phyloP scores from a whole-genome alignment of 148 eudicot genomes.

The Vaccinium macrocarpon region DNA sequence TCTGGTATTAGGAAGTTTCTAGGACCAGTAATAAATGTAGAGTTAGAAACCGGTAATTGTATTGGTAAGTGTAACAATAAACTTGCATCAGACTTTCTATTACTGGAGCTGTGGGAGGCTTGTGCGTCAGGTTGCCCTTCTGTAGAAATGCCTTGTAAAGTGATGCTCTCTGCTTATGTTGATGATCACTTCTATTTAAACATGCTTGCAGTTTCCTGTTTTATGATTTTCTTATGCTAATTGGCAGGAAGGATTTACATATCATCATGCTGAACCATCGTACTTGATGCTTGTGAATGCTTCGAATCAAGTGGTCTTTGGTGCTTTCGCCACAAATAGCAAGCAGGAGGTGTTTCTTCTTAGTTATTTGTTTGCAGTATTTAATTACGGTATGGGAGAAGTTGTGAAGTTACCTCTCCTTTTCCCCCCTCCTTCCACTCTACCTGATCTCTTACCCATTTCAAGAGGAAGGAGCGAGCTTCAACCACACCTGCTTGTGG shows the following conservation, averaged over 20 bases:
- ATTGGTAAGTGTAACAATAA: neutral
- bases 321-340: conserved; percentile 56
- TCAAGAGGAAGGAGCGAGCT: too few species aligned
- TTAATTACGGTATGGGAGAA: neutral
- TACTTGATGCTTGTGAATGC: conserved; percentile 65
- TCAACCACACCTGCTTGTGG: too few species aligned
- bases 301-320: conserved; percentile 60
- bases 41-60: neutral
- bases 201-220: neutral
- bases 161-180: neutral
- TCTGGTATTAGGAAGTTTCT: neutral
- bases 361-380: neutral
- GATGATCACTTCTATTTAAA: neutral
- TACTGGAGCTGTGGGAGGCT: neutral
- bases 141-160: neutral
- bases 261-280: conserved; percentile 70
- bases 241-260: conserved; percentile 64
- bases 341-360: conserved; percentile 47
- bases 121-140: neutral
- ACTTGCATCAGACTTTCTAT: neutral
- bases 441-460: too few species aligned
- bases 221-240: neutral
- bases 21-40: neutral
- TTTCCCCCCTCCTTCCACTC: too few species aligned
- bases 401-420: neutral